These are phyloP conservation scores for Coffea canephora DNA, from an alignment of 257 asterid genomes.

Conservation along the genomic window DNA sequence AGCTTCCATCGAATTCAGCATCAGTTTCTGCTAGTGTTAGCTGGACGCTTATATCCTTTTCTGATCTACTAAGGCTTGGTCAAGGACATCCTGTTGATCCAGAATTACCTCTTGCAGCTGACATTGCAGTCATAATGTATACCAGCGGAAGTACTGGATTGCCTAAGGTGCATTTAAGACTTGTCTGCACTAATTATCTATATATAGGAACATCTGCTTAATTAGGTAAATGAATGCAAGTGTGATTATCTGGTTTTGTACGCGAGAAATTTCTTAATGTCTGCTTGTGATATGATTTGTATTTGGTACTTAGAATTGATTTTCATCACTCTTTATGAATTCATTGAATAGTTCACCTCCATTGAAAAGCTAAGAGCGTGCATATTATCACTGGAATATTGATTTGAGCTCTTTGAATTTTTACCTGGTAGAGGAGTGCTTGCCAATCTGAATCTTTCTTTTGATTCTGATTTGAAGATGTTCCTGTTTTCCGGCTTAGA, in stretches of 20 bases:
- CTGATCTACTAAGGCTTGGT: constrained; percentile 72
- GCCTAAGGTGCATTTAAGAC: constrained; percentile 70
- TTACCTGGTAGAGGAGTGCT: not conserved
- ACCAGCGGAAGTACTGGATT: constrained; percentile 99
- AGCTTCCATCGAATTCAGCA: constrained; percentile 54
- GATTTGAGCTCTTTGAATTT: not conserved
- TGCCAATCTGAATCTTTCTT: not conserved
- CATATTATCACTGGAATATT: not conserved
- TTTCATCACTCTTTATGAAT: not conserved
- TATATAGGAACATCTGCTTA: not conserved
- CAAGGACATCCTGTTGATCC: constrained; percentile 68
- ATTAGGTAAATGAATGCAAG: not conserved
- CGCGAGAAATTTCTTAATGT: not conserved
- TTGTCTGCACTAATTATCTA: not conserved
- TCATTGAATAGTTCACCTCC: not conserved
- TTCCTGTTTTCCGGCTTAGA: not conserved
- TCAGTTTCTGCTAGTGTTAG: constrained; percentile 42
- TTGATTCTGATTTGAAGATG: not conserved
- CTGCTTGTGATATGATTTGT: not conserved
- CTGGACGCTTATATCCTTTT: constrained; percentile 71
- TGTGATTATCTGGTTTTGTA: constrained; percentile 2
- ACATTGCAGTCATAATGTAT: constrained; percentile 95
- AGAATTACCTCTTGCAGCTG: constrained; percentile 83
- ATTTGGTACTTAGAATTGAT: not conserved
- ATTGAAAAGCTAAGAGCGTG: not conserved